Evolutionary conservation across 75 land plant species (phyloP).

Genomic region (Sequoia sempervirens): DNA sequence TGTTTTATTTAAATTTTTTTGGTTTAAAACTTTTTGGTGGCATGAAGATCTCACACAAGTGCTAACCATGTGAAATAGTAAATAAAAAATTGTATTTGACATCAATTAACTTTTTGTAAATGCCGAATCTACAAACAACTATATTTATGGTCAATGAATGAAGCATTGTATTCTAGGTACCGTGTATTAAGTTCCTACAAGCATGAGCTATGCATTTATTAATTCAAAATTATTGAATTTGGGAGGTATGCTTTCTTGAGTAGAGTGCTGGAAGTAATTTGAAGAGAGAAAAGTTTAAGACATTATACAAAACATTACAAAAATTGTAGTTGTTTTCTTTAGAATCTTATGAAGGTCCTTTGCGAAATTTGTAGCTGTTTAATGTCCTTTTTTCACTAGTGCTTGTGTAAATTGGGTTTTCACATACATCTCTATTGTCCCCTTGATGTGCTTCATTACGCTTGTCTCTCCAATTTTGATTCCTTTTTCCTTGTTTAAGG

Average conservation of each 20-base stretch:
- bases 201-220: not conserved
- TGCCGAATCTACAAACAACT: not conserved
- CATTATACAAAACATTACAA: no score
- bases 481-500: not conserved
- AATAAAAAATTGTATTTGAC: not conserved
- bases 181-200: not conserved
- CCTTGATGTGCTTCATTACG: not conserved
- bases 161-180: no score
- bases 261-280: not conserved
- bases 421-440: not conserved
- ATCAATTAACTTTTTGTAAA: not conserved
- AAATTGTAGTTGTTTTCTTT: no score
- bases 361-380: no score
- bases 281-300: not conserved
- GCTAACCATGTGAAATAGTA: not conserved
- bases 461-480: not conserved
- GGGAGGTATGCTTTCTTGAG: not conserved
- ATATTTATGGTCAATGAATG: not conserved
- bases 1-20: not conserved
- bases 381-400: not conserved
- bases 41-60: not conserved
- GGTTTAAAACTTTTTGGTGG: not conserved
- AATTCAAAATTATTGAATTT: not conserved
- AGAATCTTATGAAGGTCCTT: not conserved
- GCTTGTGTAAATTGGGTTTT: not conserved